A percentile compares a stretch with the other conserved stretches of the same genome.
Evolutionary conservation across 169 alveolate genomes (phyloP).

Genomic region (Babesia gibsoni): DNA sequence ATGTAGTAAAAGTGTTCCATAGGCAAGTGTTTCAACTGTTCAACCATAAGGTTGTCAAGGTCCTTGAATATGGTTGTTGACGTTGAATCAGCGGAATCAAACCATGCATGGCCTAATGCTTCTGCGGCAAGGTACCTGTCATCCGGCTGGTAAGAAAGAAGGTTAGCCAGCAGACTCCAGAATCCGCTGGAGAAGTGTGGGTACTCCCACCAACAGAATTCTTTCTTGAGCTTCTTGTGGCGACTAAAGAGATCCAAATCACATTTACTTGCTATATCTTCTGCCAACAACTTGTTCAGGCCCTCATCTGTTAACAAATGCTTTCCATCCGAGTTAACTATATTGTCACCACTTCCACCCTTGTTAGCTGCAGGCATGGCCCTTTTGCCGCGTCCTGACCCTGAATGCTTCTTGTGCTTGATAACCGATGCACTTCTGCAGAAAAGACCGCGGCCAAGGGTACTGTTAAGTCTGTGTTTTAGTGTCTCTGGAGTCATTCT

Average conservation of each 20-base stretch:
- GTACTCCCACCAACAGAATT: constrained; percentile 39
- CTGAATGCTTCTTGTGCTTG: constrained; percentile 8
- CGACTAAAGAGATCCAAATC: constrained; percentile 8
- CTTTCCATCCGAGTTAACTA: background rate
- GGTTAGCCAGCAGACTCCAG: constrained; percentile 34
- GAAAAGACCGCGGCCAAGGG: constrained; percentile 45
- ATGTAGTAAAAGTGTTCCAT: constrained; percentile 48
- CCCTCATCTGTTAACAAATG: constrained; percentile 25
- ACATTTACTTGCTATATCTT: constrained; percentile 41
- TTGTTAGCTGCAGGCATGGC: background rate
- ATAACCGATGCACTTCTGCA: constrained; percentile 15
- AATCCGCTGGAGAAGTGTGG: constrained; percentile 23
- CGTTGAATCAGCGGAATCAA: background rate
- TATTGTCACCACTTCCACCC: background rate
- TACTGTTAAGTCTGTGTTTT: background rate
- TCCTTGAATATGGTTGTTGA: constrained; percentile 18
- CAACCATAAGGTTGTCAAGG: constrained; percentile 13
- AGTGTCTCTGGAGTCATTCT: background rate
- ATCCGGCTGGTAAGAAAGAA: constrained; percentile 31
- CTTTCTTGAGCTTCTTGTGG: constrained; percentile 7
- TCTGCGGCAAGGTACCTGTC: constrained; percentile 38
- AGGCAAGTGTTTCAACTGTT: constrained; percentile 16
- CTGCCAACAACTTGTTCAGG: constrained; percentile 28
- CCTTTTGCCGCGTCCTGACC: background rate
- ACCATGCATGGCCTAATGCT: constrained; percentile 57